These are phyloP conservation scores for Sphenostylis stenocarpa DNA, from an alignment of 306 rosid species.

Conservation along the genomic window DNA sequence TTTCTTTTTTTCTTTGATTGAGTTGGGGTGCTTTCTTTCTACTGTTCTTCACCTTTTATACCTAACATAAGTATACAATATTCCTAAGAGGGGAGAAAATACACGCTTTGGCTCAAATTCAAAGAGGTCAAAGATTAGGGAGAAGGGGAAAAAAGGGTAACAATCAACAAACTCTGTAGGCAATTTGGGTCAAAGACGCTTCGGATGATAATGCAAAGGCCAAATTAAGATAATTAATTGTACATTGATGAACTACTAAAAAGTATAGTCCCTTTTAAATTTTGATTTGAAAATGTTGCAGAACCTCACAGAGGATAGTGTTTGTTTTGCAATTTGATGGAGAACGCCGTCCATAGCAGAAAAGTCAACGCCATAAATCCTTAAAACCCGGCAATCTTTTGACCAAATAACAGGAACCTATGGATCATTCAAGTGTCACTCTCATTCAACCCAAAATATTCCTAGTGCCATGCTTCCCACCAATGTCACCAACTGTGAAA, in stretches of 20 bases:
- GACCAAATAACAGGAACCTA: conserved; percentile 53
- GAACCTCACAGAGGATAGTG: not conserved
- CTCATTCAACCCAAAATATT: conserved; percentile 45
- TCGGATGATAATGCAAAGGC: conserved; percentile 40
- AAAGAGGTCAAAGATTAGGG: conserved; percentile 54
- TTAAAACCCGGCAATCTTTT: conserved; percentile 70
- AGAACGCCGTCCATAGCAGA: conserved; percentile 50
- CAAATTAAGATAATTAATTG: conserved; percentile 21
- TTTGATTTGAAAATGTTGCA: not conserved
- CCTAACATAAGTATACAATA: conserved; percentile 55
- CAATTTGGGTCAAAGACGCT: conserved; percentile 79
- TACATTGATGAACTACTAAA: not conserved
- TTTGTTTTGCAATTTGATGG: conserved; percentile 4
- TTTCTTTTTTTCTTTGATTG: not conserved
- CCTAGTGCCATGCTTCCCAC: conserved; percentile 47
- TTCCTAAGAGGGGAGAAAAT: conserved; percentile 39
- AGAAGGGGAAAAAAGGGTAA: conserved; percentile 31
- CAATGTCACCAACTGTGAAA: conserved; percentile 2
- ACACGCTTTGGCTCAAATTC: conserved; percentile 38
- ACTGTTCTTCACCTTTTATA: conserved; percentile 32
- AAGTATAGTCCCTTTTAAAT: not conserved
- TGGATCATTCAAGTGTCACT: conserved; percentile 48
- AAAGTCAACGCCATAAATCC: conserved; percentile 65
- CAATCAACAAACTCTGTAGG: conserved; percentile 28
- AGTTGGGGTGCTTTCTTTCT: conserved; percentile 35